Conservation (phyloP, 2,329 filamentous ascomycete species). For the Ampelomyces quisqualis region DNA sequence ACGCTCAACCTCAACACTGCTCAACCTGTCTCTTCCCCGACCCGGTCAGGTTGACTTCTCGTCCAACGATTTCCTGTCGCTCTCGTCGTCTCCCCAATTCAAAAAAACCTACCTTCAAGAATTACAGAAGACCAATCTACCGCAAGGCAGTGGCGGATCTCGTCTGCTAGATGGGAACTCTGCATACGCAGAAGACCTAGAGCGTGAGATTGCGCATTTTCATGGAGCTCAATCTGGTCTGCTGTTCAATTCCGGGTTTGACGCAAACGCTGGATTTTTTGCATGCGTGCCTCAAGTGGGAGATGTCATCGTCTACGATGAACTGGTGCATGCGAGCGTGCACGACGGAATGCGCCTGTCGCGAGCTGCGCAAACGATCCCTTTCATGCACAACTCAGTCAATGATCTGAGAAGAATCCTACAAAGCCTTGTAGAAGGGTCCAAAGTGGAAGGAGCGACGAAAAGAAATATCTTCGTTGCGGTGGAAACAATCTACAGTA, state of each 20-base stretch:
- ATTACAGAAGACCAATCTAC: constrained; percentile 41
- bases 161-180: constrained; percentile 67
- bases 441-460: constrained; percentile 20
- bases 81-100: constrained; percentile 53
- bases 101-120: constrained; percentile 53
- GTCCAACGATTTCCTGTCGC: constrained; percentile 66
- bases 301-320: constrained; percentile 64
- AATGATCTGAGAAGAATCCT: constrained; percentile 47
- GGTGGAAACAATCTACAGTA: constrained; percentile 63
- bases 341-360: constrained; percentile 72
- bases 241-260: constrained; percentile 60
- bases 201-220: constrained; percentile 60
- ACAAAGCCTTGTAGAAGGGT: constrained; percentile 11
- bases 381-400: constrained; percentile 62
- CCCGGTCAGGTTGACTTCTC: constrained; percentile 58
- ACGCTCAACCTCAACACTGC: constrained; percentile 38
- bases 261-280: constrained; percentile 53
- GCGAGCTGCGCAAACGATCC: constrained; percentile 51
- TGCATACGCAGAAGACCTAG: constrained; percentile 59
- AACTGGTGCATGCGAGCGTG: constrained; percentile 73
- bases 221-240: constrained; percentile 60
- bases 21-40: constrained; percentile 29
- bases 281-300: constrained; percentile 50
- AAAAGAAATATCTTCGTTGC: constrained; percentile 34
- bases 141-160: constrained; percentile 60